Base-by-base conservation (phyloP, 1,284 basidiomycete species). In the Megacollybia platyphylla region DNA sequence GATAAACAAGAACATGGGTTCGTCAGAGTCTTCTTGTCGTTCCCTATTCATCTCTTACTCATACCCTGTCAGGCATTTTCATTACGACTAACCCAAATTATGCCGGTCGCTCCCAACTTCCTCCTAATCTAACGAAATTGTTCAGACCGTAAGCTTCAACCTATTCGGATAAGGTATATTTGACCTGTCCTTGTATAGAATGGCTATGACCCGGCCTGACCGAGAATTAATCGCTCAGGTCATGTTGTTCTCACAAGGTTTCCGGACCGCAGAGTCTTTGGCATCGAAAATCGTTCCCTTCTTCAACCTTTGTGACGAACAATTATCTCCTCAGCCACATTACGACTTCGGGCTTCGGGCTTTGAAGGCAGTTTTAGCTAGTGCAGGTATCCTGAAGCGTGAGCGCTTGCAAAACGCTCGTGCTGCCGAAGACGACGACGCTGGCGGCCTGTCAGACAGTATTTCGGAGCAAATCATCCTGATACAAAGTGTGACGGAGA, bases 281-380 rank as follows among this genome's bases (percentile, higher is more conserved):
- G 96, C 96, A 0, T 90, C 89, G 45, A 97, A 98, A 65, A 87
- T 99, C 45, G 94, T 99, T 10, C 96, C 94, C 0, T 97, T 99
- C 72, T 99, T 98, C 75, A 96, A 94, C 57, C 81, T 99, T 44
- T 98, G 94, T 54, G 82, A 90, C 48, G 93, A 98, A 57, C 94
- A 98, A 56, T 75, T 98, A 26, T 97, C 93, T 2, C 81, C 87
- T 29, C 96, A 98, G 58, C 91, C 94, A 2, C 97, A 99, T 65
- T 99, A 99, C 60, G 96, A 99, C 66, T 99, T 99, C 59, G 96
- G 96, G 63, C 72, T 99, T 32, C 91, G 96, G 53, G 96, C 96
- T 9, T 71, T 99, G 48, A 99, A 99, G 63, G 87, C 93, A 29
- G 96, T 99, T 2, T 72, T 99, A 36, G 84, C 91, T 27, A 94